Evolutionary conservation across 352 stramenopile species (phyloP), one percentile per base, ranked within the genome.

Genomic region (Pythium rhizo-oryzae): DNA sequence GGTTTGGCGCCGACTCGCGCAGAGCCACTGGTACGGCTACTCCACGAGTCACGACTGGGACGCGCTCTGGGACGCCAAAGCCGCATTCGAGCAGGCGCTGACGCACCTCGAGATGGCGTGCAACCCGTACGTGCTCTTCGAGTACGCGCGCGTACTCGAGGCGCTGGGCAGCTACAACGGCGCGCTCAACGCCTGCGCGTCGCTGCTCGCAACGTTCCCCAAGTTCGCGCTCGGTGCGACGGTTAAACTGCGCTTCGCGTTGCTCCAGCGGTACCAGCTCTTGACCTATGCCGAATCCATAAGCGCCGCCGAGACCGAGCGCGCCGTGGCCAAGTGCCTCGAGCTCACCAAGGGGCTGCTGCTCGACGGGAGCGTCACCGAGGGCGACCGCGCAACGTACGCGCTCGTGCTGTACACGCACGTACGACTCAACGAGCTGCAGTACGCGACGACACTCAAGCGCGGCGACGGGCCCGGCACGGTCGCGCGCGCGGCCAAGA

Each of bases 331-430:
- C 35, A 87, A 85, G 35, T 91, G 79, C 41, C 74, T 88, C n/a
- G 72, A 61, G 24, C 79, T 81, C 51, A 88, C 76, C 18, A 87
- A 88, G 51, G 43, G 69, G 25, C 54, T 91, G 19, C 70, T 89
- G 1, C 51, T 91, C 4, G 76, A 84, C 62, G 76, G 75, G 35
- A 41, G 58, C 0, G 75, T 84, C 50, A 66, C 59, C 4, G 70
- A 79, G 64, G 74, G 78, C 47, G 25, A 13, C 5, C 69, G 66
- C 28, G 28, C 28, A 6, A 33, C 28, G 25, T 79, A 84, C 59
- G 21, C 81, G 30, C 72, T 80, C 18, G 74, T 91, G 12, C 15
- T 93, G 62, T 93, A 93, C 71, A 70, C 89, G 35, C 84, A 90
- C 37, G 69, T 78, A 11, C 78, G 84, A 7, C 59, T 91, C 30